Percentiles rank a stretch among this genome's conserved stretches.
Conservation (phyloP, 108 stramenopile species). For the Asterionellopsis glacialis region DNA sequence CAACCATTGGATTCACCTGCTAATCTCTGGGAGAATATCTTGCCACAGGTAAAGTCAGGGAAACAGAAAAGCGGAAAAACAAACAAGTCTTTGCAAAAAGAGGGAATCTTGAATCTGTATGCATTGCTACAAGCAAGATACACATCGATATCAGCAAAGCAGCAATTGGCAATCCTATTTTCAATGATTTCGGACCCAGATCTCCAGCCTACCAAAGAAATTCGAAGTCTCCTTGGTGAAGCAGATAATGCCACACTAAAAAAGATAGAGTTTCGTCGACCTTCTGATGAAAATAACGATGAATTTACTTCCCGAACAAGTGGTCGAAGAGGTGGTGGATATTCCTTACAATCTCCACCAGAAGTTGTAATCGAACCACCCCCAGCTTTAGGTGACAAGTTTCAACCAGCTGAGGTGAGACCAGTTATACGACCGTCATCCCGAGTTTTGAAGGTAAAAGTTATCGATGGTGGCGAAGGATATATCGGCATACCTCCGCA, state of each 20-base stretch:
- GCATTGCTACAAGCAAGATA: slow-evolving; percentile 80
- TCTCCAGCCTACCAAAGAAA: slow-evolving; percentile 76
- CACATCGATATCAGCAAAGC: slow-evolving; percentile 60
- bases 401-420: slow-evolving; percentile 44
- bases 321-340: slow-evolving; percentile 75
- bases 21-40: slow-evolving; percentile 10
- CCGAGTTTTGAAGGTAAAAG: slow-evolving; percentile 62
- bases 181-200: slow-evolving; percentile 64
- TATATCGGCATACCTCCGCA: slow-evolving; percentile 40
- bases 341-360: slow-evolving; percentile 37
- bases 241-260: slow-evolving; percentile 78
- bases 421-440: slow-evolving; percentile 60
- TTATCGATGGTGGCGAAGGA: slow-evolving; percentile 72
- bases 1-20: slow-evolving; percentile 6
- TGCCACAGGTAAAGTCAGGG: slow-evolving; percentile 2
- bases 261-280: slow-evolving; percentile 30
- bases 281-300: slow-evolving; percentile 8
- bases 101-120: slow-evolving; percentile 79
- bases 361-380: slow-evolving; percentile 48
- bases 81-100: slow-evolving; percentile 25
- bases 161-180: slow-evolving; percentile 87
- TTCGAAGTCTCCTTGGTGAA: slow-evolving; percentile 71
- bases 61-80: slow-evolving; percentile 1
- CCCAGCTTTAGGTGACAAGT: slow-evolving; percentile 73
- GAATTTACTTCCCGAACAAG: slow-evolving; percentile 47